phyloP scores from a whole-genome alignment of 2,329 filamentous ascomycete genomes.

The Nigrograna mackinnonii region DNA sequence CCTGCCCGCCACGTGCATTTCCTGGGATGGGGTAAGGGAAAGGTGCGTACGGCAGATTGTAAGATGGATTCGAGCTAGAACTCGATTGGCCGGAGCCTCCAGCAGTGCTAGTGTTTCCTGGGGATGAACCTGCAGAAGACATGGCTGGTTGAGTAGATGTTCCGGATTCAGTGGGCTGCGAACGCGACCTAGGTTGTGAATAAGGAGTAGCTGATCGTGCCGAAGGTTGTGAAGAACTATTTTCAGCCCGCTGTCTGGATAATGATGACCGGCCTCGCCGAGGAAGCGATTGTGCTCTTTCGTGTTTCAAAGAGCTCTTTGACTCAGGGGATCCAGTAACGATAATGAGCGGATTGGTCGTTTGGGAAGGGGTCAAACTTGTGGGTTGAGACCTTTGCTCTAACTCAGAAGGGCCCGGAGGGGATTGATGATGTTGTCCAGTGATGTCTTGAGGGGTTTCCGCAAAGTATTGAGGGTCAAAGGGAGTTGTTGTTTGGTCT shows the following conservation, averaged over 20 bases:
- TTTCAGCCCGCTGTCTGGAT: constrained; percentile 8
- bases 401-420: constrained; percentile 5
- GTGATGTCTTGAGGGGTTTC: constrained; percentile 25
- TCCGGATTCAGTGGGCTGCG: constrained; percentile 13
- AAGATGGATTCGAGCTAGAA: constrained; percentile 19
- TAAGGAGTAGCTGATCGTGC: constrained; percentile 15
- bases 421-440: constrained; percentile 15
- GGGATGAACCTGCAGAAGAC: constrained; percentile 38
- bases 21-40: constrained; percentile 41
- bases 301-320: constrained; percentile 5
- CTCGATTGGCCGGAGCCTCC: constrained; percentile 17
- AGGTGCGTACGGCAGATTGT: constrained; percentile 39
- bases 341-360: constrained; percentile 18
- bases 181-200: constrained; percentile 16
- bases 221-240: constrained; percentile 17
- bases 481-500: constrained; percentile 7
- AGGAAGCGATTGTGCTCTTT: constrained; percentile 6
- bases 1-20: constrained; percentile 22
- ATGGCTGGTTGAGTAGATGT: constrained; percentile 17
- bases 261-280: constrained; percentile 16
- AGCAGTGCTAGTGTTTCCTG: constrained; percentile 33
- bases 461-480: constrained; percentile 11
- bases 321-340: constrained; percentile 16
- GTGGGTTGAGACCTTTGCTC: constrained; percentile 1
- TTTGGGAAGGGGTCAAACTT: constrained; percentile 5